Evolutionary conservation across 805 yeast genomes (phyloP).

Genomic region (Metschnikowia shivogae): DNA sequence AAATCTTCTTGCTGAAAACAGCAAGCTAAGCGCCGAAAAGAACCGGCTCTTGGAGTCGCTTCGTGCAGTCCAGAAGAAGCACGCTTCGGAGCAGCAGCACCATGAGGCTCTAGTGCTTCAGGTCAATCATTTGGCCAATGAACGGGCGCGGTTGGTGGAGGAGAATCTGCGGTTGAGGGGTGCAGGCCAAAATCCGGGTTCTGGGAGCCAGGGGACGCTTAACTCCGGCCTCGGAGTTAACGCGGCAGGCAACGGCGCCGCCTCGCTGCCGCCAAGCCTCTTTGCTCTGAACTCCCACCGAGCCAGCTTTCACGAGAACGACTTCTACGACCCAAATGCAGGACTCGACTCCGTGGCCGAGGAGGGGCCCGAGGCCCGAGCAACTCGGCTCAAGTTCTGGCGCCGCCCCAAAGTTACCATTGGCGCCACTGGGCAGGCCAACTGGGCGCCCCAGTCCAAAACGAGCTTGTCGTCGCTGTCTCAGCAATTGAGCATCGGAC

Average conservation of each 20-base stretch:
- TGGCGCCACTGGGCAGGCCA: neutral
- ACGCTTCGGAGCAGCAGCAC: conserved; percentile 38
- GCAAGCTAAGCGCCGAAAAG: conserved; percentile 27
- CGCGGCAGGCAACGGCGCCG: too few relatives aligned
- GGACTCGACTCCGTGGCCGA: conserved; percentile 10
- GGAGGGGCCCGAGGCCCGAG: conserved; percentile 31
- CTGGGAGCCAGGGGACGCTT: too few relatives aligned
- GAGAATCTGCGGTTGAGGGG: conserved; percentile 5
- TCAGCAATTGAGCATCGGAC: neutral
- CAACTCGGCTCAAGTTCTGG: conserved; percentile 44
- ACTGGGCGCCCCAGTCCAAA: neutral
- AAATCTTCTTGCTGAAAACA: conserved; percentile 23
- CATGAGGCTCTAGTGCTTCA: conserved; percentile 47
- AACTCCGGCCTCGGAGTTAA: too few relatives aligned
- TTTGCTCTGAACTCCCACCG: neutral
- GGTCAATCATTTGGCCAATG: conserved; percentile 45
- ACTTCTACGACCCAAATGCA: conserved; percentile 7
- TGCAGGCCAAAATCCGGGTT: neutral
- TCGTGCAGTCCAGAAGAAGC: conserved; percentile 38
- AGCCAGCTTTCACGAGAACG: conserved; percentile 8
- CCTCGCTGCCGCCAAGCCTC: neutral
- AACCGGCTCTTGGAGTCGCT: conserved; percentile 29
- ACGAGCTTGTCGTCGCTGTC: conserved; percentile 1
- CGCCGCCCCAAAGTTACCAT: conserved; percentile 37
- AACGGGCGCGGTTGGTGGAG: conserved; percentile 42